Evolutionary conservation across 257 asterid species (phyloP).

Genomic region (Leonotis leonurus): DNA sequence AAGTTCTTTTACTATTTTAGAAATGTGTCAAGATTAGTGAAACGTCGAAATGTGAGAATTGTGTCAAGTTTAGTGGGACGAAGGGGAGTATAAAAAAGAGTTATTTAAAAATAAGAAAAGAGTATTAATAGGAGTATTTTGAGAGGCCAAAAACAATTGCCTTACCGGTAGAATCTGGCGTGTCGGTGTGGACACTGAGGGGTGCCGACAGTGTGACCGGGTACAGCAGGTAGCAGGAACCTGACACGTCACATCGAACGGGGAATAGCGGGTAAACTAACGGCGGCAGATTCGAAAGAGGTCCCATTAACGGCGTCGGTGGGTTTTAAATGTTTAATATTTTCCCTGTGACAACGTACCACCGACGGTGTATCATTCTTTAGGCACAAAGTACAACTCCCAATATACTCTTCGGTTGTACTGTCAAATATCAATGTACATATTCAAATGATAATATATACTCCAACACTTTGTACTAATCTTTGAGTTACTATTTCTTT

Average conservation of each 20-base stretch:
- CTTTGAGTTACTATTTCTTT: too few species aligned
- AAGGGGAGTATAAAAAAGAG: too few species aligned
- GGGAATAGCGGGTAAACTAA: slow-evolving; percentile 28
- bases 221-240: slow-evolving; percentile 23
- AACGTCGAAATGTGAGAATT: too few species aligned
- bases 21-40: too few species aligned
- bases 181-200: slow-evolving; percentile 60
- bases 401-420: background rate
- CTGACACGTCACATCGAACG: slow-evolving; percentile 21
- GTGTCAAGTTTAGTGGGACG: too few species aligned
- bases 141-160: background rate
- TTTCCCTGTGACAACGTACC: background rate
- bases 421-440: background rate
- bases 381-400: slow-evolving; percentile 12
- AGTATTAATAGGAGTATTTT: background rate
- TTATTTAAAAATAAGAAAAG: too few species aligned
- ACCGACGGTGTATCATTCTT: slow-evolving; percentile 2
- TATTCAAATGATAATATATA: too few species aligned
- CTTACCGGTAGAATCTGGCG: slow-evolving; percentile 28
- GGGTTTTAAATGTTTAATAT: background rate
- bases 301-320: slow-evolving; percentile 19
- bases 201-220: slow-evolving; percentile 49
- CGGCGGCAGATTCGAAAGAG: background rate
- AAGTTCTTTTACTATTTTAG: too few species aligned
- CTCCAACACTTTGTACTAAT: too few species aligned